phyloP scores from a whole-genome alignment of 768 basidiomycete species.

The Favolaschia claudopus region DNA sequence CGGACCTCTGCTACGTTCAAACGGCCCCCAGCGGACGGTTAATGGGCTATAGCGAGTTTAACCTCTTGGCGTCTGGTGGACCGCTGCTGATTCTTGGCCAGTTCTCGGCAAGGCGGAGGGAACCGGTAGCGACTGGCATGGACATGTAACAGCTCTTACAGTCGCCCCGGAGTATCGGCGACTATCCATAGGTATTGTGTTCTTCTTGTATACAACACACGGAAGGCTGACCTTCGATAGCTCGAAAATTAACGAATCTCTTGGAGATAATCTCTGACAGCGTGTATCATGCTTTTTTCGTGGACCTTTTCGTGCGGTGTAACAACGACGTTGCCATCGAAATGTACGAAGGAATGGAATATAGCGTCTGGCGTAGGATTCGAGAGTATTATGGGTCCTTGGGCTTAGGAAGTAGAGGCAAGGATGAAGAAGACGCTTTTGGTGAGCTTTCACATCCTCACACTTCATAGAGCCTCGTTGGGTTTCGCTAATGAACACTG shows the following conservation, averaged over 20 bases:
- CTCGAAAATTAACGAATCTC: conserved; percentile 84
- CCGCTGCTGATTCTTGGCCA: conserved; percentile 47
- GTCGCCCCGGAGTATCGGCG: conserved; percentile 94
- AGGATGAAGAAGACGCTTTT: conserved; percentile 90
- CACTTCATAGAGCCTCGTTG: too few relatives aligned
- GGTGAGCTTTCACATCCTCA: too few relatives aligned
- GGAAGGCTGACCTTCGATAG: too few relatives aligned
- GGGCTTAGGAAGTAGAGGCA: conserved; percentile 71
- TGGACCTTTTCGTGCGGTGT: conserved; percentile 95
- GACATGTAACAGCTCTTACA: conserved; percentile 94
- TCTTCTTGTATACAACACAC: too few relatives aligned
- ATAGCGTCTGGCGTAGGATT: conserved; percentile 91
- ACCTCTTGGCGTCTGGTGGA: too few relatives aligned
- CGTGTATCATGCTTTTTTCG: conserved; percentile 85
- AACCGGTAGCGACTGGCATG: conserved; percentile 77
- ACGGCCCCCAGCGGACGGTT: conserved; percentile 82
- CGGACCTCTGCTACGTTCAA: conserved; percentile 87
- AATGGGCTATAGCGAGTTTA: conserved; percentile 74
- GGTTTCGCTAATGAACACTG: not conserved
- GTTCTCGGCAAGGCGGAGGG: conserved; percentile 97
- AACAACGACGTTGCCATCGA: conserved; percentile 85
- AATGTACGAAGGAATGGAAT: conserved; percentile 94
- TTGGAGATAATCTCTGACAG: conserved; percentile 88
- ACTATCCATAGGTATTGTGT: too few relatives aligned
- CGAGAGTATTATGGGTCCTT: conserved; percentile 87